Evolutionary conservation across 352 stramenopile species (phyloP).

Genomic region (Phytophthora kernoviae): DNA sequence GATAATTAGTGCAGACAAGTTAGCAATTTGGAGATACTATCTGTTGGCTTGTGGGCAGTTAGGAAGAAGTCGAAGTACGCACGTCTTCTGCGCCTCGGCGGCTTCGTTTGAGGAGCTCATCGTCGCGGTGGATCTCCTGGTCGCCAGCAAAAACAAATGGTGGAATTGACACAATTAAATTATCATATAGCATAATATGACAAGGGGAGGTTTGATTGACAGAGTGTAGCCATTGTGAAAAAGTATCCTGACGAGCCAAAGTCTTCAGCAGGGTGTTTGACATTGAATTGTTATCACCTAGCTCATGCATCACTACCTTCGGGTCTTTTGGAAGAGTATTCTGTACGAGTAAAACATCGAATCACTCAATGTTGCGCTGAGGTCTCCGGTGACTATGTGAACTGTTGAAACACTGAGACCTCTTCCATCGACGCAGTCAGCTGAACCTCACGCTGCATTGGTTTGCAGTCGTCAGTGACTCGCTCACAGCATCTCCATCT

Average conservation of each 20-base stretch:
- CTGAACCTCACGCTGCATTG: no score
- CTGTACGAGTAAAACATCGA: no score
- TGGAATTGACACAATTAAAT: not conserved
- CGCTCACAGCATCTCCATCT: slow-evolving; percentile 25
- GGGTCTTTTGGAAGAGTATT: no score
- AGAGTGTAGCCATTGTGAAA: not conserved
- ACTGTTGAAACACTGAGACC: no score
- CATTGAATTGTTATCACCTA: no score
- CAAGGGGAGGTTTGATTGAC: not conserved
- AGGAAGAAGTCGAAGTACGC: slow-evolving; percentile 12
- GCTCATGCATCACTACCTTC: no score
- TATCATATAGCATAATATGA: not conserved
- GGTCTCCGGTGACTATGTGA: no score
- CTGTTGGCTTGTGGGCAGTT: not conserved
- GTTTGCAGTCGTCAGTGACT: not conserved
- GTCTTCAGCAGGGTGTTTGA: no score
- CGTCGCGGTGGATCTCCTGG: slow-evolving; percentile 14
- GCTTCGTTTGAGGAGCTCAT: slow-evolving; percentile 53
- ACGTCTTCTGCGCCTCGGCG: slow-evolving; percentile 74
- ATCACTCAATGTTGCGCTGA: no score
- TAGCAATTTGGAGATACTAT: not conserved
- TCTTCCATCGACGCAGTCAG: no score
- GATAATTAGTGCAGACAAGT: not conserved
- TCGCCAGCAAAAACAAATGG: slow-evolving; percentile 14
- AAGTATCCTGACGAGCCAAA: no score